Conservation (phyloP, 192 early-diverging fungal species). For the Rhizoclosmatium globosum region DNA sequence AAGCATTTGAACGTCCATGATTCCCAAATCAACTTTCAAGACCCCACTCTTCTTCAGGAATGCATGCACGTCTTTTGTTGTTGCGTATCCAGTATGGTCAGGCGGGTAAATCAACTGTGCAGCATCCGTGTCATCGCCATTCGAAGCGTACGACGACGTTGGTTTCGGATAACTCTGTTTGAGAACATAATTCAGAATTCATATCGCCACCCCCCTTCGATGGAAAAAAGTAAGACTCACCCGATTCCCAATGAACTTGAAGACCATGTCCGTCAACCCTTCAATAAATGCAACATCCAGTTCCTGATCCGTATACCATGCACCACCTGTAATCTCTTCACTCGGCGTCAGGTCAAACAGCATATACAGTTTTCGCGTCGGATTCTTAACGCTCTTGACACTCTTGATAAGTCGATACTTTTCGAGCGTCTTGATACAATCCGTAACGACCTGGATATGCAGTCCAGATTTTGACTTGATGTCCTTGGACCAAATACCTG, state of each 20-base stretch:
- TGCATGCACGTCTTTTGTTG: constrained; percentile 71
- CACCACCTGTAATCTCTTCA: constrained; percentile 88
- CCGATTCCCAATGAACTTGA: constrained; percentile 84
- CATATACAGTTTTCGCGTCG: constrained; percentile 92
- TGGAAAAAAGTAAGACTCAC: not conserved
- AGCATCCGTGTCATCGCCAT: constrained; percentile 32
- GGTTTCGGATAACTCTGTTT: constrained; percentile 29
- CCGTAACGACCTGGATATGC: constrained; percentile 76
- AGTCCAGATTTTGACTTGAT: constrained; percentile 83
- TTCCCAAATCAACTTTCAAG: constrained; percentile 73
- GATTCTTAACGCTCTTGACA: constrained; percentile 90
- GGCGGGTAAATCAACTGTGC: constrained; percentile 67
- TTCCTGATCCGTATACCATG: constrained; percentile 93
- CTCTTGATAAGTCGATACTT: constrained; percentile 83
- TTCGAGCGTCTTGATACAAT: constrained; percentile 82
- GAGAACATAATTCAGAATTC: no score
- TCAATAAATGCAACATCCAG: constrained; percentile 93
- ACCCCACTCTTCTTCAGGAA: constrained; percentile 78
- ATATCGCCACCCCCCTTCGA: no score
- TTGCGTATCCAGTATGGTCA: constrained; percentile 73
- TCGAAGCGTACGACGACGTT: no score
- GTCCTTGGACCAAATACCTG: constrained; percentile 85
- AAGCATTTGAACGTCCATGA: constrained; percentile 77
- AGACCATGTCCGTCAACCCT: constrained; percentile 71
- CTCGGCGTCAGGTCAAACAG: constrained; percentile 83